Evolutionary conservation across 73 alveolate genomes (phyloP).

Genomic region (Tetrahymena thermophila): DNA sequence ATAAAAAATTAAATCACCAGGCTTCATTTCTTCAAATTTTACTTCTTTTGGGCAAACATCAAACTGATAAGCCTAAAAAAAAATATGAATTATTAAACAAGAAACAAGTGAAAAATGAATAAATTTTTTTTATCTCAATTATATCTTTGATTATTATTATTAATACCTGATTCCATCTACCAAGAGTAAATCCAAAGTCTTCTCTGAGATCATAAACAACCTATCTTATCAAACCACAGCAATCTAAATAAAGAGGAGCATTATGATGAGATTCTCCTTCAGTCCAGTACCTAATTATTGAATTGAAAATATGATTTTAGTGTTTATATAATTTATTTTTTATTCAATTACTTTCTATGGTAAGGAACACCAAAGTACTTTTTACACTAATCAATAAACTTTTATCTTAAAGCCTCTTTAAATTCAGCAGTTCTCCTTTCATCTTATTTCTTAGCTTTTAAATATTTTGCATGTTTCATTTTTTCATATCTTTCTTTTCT

Average conservation of each 20-base stretch:
- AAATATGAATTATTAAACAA: not conserved
- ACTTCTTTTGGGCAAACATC: slow-evolving; percentile 70
- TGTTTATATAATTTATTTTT: slow-evolving; percentile 4
- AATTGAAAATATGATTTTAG: not conserved
- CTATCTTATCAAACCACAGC: slow-evolving; percentile 86
- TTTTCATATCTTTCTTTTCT: not conserved
- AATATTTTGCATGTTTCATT: not conserved
- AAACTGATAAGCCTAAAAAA: slow-evolving; percentile 59
- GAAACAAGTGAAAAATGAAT: not conserved
- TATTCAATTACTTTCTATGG: slow-evolving; percentile 41
- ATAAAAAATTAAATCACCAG: slow-evolving; percentile 89
- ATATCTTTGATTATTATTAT: not conserved
- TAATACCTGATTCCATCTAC: slow-evolving; percentile 86
- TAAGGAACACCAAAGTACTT: slow-evolving; percentile 90
- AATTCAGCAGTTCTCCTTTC: not conserved
- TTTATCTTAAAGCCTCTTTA: slow-evolving; percentile 57
- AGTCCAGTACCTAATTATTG: not conserved
- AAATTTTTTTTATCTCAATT: too few species aligned
- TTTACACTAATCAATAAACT: slow-evolving; percentile 72
- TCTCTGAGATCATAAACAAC: slow-evolving; percentile 71
- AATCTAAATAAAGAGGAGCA: slow-evolving; percentile 76
- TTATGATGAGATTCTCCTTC: slow-evolving; percentile 44
- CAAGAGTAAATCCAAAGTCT: slow-evolving; percentile 87
- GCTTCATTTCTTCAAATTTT: slow-evolving; percentile 61
- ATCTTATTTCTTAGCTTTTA: not conserved